Percentiles rank a stretch among this genome's conserved stretches.
phyloP scores from a whole-genome alignment of 306 rosid species.

The Trifolium pratense region DNA sequence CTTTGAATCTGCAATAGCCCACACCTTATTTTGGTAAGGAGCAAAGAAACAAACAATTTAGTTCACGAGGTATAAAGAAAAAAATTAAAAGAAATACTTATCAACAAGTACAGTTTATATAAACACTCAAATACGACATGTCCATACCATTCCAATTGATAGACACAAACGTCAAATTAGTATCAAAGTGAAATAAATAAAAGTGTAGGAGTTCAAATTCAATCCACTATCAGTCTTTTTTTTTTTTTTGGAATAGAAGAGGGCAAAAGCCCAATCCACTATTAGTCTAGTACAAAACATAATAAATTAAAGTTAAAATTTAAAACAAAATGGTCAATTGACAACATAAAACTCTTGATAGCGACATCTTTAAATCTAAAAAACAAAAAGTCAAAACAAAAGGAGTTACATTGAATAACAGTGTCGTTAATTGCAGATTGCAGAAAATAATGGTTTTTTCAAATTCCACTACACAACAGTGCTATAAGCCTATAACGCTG shows the following conservation, averaged over 20 bases:
- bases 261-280: too few relatives aligned
- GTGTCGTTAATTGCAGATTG: not conserved
- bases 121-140: conserved; percentile 9
- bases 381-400: not conserved
- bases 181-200: conserved; percentile 5
- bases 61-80: conserved; percentile 3
- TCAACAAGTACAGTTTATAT: conserved; percentile 6
- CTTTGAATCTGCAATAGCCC: conserved; percentile 96
- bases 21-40: conserved; percentile 57
- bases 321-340: conserved; percentile 5
- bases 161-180: not conserved
- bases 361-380: not conserved
- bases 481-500: not conserved
- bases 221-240: conserved; percentile 4
- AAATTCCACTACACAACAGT: not conserved
- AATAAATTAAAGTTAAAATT: not conserved
- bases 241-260: too few relatives aligned
- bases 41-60: conserved; percentile 35
- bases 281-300: conserved; percentile 5
- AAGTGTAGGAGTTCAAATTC: conserved; percentile 20
- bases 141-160: conserved; percentile 26
- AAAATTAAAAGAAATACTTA: not conserved
- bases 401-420: not conserved
- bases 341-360: not conserved
- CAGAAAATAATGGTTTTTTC: not conserved